These are phyloP conservation scores for Kluyveromyces aestuarii DNA, from an alignment of 805 yeast species.

Conservation along the genomic window DNA sequence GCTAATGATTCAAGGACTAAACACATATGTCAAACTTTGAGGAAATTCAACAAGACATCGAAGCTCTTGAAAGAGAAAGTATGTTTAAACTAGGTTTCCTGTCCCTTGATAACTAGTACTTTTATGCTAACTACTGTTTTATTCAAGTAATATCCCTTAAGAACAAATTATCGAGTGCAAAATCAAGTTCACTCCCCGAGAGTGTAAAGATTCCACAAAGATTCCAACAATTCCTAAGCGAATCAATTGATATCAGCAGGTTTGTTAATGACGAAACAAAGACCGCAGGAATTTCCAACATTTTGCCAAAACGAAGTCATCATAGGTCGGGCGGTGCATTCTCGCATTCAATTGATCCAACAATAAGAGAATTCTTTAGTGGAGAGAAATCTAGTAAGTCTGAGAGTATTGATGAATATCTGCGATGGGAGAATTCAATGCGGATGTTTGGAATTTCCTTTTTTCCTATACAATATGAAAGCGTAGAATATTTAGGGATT, in stretches of 20 bases:
- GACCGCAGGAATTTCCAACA: background rate
- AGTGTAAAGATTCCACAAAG: background rate
- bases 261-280: background rate
- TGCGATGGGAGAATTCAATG: slow-evolving; percentile 1
- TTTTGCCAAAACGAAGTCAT: background rate
- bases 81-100: slow-evolving; percentile 14
- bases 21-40: slow-evolving; percentile 20
- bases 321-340: background rate
- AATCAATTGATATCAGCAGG: background rate
- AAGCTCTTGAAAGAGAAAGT: slow-evolving; percentile 28
- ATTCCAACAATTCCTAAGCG: background rate
- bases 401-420: background rate
- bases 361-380: background rate
- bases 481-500: slow-evolving; percentile 24
- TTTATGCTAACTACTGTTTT: background rate
- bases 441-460: slow-evolving; percentile 33
- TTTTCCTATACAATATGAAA: slow-evolving; percentile 23
- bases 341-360: background rate
- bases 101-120: background rate
- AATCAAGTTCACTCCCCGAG: background rate
- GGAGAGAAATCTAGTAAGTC: background rate
- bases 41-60: slow-evolving; percentile 30
- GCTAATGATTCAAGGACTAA: background rate
- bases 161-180: background rate
- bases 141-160: background rate